phyloP scores from a whole-genome alignment of 345 rosid species.

The Brassica juncea region DNA sequence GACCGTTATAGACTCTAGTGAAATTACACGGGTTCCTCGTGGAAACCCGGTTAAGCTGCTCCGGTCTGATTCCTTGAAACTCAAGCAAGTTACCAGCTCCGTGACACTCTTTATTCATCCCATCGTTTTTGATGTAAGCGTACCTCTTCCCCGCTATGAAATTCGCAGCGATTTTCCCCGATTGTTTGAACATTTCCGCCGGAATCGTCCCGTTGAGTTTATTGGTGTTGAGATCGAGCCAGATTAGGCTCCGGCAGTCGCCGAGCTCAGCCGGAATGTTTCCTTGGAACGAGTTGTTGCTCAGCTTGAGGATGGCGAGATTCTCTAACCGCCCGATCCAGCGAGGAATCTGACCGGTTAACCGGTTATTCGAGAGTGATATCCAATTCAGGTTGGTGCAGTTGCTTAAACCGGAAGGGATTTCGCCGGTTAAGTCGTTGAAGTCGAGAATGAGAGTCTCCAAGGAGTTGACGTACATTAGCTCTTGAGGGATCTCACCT shows the following conservation, averaged over 20 bases:
- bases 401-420: conserved; percentile 77
- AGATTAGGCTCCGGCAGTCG: conserved; percentile 79
- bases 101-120: conserved; percentile 69
- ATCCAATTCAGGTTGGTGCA: conserved; percentile 83
- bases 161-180: conserved; percentile 79
- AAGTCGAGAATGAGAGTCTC: conserved; percentile 88
- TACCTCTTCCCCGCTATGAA: conserved; percentile 77
- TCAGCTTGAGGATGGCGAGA: conserved; percentile 87
- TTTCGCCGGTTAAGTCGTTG: conserved; percentile 71
- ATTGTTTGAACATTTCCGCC: conserved; percentile 73
- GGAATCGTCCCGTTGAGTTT: conserved; percentile 72
- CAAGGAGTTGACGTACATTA: conserved; percentile 52
- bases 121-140: conserved; percentile 76
- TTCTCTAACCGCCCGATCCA: conserved; percentile 72
- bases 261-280: conserved; percentile 90
- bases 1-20: conserved; percentile 68
- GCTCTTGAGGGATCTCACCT: conserved; percentile 83
- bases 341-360: conserved; percentile 75
- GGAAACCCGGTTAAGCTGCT: conserved; percentile 60
- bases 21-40: conserved; percentile 81
- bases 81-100: conserved; percentile 95
- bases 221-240: conserved; percentile 93
- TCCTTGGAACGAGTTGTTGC: conserved; percentile 83
- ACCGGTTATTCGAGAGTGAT: conserved; percentile 76
- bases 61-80: conserved; percentile 74